These are phyloP conservation scores for Aspergillus pseudoglaucus DNA, from an alignment of 2,329 filamentous ascomycete genomes.

Conservation along the genomic window DNA sequence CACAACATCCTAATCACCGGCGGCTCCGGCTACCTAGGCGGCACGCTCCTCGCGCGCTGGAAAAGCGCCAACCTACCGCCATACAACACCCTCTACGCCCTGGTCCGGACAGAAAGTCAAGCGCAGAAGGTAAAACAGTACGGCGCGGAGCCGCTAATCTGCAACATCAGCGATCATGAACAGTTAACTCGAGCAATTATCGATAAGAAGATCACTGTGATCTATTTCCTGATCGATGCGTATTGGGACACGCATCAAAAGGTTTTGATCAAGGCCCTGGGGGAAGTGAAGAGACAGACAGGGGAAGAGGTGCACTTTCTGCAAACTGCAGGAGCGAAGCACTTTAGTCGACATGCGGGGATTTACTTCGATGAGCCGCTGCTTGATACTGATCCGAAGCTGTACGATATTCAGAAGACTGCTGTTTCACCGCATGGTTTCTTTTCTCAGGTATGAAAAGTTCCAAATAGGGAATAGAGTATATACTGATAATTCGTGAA, in stretches of 20 bases:
- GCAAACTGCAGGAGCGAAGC: conserved; percentile 49
- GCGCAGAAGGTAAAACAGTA: conserved; percentile 41
- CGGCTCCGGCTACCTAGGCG: conserved; percentile 49
- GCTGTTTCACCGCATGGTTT: conserved; percentile 15
- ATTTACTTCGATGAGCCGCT: conserved; percentile 38
- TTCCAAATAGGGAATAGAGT: not conserved
- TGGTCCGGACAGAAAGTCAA: conserved; percentile 43
- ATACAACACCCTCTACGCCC: conserved; percentile 42
- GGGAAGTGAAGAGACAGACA: conserved; percentile 36
- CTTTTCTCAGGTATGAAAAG: not conserved
- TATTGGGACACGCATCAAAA: conserved; percentile 25
- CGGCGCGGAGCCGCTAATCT: conserved; percentile 36
- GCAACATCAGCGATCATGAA: conserved; percentile 34
- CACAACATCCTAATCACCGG: conserved; percentile 47
- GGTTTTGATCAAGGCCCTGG: conserved; percentile 43
- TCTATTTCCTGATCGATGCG: conserved; percentile 46
- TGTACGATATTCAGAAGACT: conserved; percentile 42
- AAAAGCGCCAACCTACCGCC: conserved; percentile 32
- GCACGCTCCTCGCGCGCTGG: conserved; percentile 41
- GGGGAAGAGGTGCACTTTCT: conserved; percentile 44
- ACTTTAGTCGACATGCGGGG: conserved; percentile 45
- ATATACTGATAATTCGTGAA: not conserved
- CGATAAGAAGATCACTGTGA: conserved; percentile 41
- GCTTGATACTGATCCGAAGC: conserved; percentile 37
- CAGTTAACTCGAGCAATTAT: conserved; percentile 35